Evolutionary conservation across 371 early-diverging fungal species (phyloP).

Genomic region (Rhizopus delemar): DNA sequence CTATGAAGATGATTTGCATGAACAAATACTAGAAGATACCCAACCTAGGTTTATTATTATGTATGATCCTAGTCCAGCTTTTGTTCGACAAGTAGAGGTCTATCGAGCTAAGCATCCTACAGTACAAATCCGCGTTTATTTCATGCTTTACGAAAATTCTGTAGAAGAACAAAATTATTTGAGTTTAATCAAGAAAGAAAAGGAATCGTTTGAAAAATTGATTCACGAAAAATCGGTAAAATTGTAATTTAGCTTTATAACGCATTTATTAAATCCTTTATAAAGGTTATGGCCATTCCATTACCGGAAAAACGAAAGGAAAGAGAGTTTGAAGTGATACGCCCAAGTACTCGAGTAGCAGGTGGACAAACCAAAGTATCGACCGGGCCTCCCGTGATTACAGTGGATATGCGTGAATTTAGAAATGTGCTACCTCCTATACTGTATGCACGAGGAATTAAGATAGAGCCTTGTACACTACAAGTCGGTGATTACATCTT

Average conservation of each 20-base stretch:
- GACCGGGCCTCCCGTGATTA: slow-evolving; percentile 49
- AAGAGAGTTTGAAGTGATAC: slow-evolving; percentile 53
- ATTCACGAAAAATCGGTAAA: slow-evolving; percentile 86
- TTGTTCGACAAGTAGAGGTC: slow-evolving; percentile 87
- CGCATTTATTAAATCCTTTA: background rate
- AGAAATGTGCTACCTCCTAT: slow-evolving; percentile 89
- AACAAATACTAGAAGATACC: slow-evolving; percentile 62
- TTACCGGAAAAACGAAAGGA: slow-evolving; percentile 51
- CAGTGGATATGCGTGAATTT: slow-evolving; percentile 96
- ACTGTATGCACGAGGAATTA: slow-evolving; percentile 79
- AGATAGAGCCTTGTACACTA: slow-evolving; percentile 82
- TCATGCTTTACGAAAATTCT: slow-evolving; percentile 90
- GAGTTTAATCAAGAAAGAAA: slow-evolving; percentile 83
- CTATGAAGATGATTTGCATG: slow-evolving; percentile 57
- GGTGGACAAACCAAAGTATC: slow-evolving; percentile 49
- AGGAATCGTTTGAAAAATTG: slow-evolving; percentile 90
- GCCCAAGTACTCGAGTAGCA: slow-evolving; percentile 57
- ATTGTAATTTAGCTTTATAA: slow-evolving; percentile 6
- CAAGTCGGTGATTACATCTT: slow-evolving; percentile 96
- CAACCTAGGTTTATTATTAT: slow-evolving; percentile 83
- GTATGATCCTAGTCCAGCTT: slow-evolving; percentile 87
- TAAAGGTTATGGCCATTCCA: slow-evolving; percentile 72
- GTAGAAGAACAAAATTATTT: slow-evolving; percentile 95
- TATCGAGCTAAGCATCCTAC: slow-evolving; percentile 69
- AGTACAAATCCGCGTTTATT: slow-evolving; percentile 75